phyloP scores from a whole-genome alignment of 148 eudicot genomes.

The Chenopodium quinoa region DNA sequence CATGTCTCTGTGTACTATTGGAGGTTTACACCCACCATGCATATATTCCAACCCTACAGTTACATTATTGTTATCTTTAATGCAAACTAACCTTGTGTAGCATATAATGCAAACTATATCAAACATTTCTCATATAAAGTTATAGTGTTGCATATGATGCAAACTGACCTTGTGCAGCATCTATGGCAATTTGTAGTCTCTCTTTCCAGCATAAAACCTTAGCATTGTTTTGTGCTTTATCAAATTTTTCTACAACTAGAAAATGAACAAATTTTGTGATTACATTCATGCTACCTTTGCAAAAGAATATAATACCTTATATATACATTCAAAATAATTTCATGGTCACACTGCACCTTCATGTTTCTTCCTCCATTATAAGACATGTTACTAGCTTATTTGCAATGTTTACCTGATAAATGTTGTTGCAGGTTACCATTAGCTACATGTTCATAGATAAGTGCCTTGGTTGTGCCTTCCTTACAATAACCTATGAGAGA shows the following conservation, averaged over 20 bases:
- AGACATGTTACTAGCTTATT: too few relatives aligned
- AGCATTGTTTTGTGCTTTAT: too few relatives aligned
- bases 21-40: conserved; percentile 18
- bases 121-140: too few relatives aligned
- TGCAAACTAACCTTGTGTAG: too few relatives aligned
- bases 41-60: conserved; percentile 12
- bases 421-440: conserved; percentile 18
- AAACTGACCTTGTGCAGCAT: conserved; percentile 19
- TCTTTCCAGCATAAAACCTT: conserved; percentile 14
- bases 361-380: too few relatives aligned
- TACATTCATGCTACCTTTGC: too few relatives aligned
- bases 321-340: too few relatives aligned
- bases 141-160: too few relatives aligned
- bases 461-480: conserved; percentile 15
- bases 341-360: too few relatives aligned
- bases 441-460: conserved; percentile 17
- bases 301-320: too few relatives aligned
- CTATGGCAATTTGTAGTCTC: conserved; percentile 23
- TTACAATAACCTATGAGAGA: conserved; percentile 24
- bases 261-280: too few relatives aligned
- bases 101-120: too few relatives aligned
- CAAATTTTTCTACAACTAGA: background rate
- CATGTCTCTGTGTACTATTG: conserved; percentile 17
- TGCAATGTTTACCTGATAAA: conserved; percentile 15
- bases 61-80: background rate